phyloP scores from a whole-genome alignment of 306 rosid genomes.

The Sicyos baderoa region DNA sequence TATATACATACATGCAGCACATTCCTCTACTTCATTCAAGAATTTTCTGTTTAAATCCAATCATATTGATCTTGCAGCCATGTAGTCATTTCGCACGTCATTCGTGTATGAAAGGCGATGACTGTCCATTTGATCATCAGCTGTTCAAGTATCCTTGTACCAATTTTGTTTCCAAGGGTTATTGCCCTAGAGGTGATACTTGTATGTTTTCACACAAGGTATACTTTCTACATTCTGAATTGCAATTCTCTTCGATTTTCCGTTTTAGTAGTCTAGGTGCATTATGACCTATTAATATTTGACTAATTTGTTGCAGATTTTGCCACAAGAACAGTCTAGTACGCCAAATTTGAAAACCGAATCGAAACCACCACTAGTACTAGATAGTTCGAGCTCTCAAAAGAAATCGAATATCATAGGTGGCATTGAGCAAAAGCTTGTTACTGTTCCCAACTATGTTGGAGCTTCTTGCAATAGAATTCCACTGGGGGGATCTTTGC shows the following conservation, averaged over 20 bases:
- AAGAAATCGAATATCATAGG: slow-evolving; percentile 26
- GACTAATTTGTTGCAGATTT: slow-evolving; percentile 32
- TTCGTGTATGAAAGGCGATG: slow-evolving; percentile 86
- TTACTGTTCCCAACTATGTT: slow-evolving; percentile 19
- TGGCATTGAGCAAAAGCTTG: slow-evolving; percentile 25
- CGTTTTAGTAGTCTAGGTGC: background rate
- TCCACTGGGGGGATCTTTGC: slow-evolving; percentile 24
- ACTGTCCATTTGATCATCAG: slow-evolving; percentile 80
- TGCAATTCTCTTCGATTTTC: slow-evolving; percentile 1
- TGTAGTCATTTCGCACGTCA: slow-evolving; percentile 57
- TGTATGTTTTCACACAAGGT: slow-evolving; percentile 89
- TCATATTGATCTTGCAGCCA: slow-evolving; percentile 48
- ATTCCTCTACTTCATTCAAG: no score
- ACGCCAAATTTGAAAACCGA: slow-evolving; percentile 35
- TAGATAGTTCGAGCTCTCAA: slow-evolving; percentile 27
- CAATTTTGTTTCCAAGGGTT: slow-evolving; percentile 49
- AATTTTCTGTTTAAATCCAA: background rate
- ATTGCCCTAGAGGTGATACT: slow-evolving; percentile 55
- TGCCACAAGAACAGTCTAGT: slow-evolving; percentile 34
- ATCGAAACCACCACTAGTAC: slow-evolving; percentile 25
- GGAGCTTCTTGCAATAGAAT: slow-evolving; percentile 26
- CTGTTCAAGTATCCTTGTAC: slow-evolving; percentile 77
- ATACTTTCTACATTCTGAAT: slow-evolving; percentile 21
- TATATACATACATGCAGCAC: background rate
- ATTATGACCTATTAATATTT: slow-evolving; percentile 8